phyloP scores from a whole-genome alignment of 805 yeast genomes.

The Saccharomyces cerevisiae region DNA sequence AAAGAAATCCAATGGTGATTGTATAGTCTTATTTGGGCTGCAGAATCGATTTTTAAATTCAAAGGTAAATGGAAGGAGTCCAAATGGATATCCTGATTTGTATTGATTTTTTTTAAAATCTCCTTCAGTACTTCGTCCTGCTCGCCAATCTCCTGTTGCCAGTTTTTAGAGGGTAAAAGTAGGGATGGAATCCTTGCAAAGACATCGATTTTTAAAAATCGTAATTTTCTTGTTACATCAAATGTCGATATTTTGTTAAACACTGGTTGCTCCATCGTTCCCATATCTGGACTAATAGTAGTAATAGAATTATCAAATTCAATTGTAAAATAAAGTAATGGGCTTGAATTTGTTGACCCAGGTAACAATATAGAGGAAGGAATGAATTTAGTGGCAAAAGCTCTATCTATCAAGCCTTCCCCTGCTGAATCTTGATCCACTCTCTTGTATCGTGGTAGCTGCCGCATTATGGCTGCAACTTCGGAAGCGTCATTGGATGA shows the following conservation, averaged over 20 bases:
- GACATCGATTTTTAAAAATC: conserved; percentile 61
- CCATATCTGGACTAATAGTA: conserved; percentile 74
- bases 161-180: conserved; percentile 37
- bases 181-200: conserved; percentile 68
- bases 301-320: conserved; percentile 93
- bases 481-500: conserved; percentile 10
- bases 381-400: conserved; percentile 26
- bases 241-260: conserved; percentile 87
- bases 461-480: conserved; percentile 16
- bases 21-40: conserved; percentile 45
- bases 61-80: conserved; percentile 61
- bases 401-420: conserved; percentile 25
- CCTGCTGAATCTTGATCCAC: conserved; percentile 26
- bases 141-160: conserved; percentile 20
- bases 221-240: conserved; percentile 61
- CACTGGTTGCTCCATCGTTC: conserved; percentile 62
- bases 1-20: conserved; percentile 51
- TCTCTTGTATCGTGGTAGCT: conserved; percentile 13
- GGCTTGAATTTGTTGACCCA: conserved; percentile 44
- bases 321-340: conserved; percentile 75
- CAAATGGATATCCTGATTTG: conserved; percentile 56
- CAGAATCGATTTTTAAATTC: conserved; percentile 39
- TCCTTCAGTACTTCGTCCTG: conserved; percentile 17
- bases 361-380: conserved; percentile 50
- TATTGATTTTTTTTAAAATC: conserved; percentile 29